A percentile compares a stretch with the other conserved stretches of the same genome.
Conservation (phyloP, 176 grass and related monocot genomes). For the Rhynchospora tenuis region DNA sequence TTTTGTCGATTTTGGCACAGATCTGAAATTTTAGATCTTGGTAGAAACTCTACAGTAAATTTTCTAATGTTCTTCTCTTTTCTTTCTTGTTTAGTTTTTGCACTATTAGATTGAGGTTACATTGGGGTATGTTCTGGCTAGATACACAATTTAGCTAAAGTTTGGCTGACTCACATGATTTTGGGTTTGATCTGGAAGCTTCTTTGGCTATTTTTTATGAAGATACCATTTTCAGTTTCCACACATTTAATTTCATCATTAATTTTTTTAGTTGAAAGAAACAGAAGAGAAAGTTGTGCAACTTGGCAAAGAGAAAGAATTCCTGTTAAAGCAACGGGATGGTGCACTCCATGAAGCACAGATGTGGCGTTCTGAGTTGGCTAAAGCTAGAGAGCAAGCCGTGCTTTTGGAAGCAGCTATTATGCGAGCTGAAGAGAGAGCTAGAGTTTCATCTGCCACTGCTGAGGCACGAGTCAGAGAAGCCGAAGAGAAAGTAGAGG, state of each 20-base stretch:
- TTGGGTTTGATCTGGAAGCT: neutral
- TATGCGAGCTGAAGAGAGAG: slow-evolving; percentile 87
- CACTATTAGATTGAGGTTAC: neutral
- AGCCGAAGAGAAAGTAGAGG: slow-evolving; percentile 48
- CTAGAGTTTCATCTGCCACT: slow-evolving; percentile 54
- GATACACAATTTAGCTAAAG: neutral
- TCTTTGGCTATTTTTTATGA: neutral
- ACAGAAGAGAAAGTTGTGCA: slow-evolving; percentile 51
- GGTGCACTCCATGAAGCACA: slow-evolving; percentile 85
- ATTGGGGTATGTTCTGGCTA: neutral
- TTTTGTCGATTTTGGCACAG: neutral
- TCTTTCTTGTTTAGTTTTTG: neutral
- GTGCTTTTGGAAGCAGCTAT: slow-evolving; percentile 90
- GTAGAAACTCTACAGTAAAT: neutral
- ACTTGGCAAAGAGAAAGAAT: slow-evolving; percentile 63
- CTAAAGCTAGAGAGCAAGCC: slow-evolving; percentile 94
- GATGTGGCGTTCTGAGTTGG: slow-evolving; percentile 75
- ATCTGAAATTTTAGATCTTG: neutral
- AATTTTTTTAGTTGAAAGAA: slow-evolving; percentile 57
- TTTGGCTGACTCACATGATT: neutral
- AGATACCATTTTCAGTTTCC: neutral
- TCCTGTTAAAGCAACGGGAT: slow-evolving; percentile 66
- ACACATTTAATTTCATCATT: slow-evolving; percentile 14
- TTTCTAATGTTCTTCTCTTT: neutral
- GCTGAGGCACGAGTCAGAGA: slow-evolving; percentile 49